phyloP scores from a whole-genome alignment of 495 filamentous ascomycete genomes.

The Annulohypoxylon stygium region DNA sequence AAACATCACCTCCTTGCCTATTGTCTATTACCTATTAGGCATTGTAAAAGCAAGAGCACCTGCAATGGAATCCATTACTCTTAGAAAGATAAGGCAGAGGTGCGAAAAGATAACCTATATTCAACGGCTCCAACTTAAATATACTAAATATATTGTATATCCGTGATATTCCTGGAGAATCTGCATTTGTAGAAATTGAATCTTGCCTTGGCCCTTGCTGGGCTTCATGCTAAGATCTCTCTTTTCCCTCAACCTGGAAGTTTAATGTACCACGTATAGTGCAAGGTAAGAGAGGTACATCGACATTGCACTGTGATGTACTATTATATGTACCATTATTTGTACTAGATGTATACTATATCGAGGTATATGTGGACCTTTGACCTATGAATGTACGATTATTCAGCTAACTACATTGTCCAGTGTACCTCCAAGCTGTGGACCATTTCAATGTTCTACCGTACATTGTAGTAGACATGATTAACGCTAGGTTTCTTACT shows the following conservation, averaged over 20 bases:
- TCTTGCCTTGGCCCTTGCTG: conserved; percentile 18
- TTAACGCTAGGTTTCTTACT: conserved; percentile 19
- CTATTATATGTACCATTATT: not conserved
- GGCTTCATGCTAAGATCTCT: conserved; percentile 16
- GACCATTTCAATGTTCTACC: not conserved
- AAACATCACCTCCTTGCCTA: conserved; percentile 12
- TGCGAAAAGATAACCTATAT: conserved; percentile 7
- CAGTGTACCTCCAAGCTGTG: not conserved
- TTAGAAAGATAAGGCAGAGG: conserved; percentile 8
- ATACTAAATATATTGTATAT: not conserved
- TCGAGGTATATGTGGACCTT: conserved; percentile 1
- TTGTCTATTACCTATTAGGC: conserved; percentile 3
- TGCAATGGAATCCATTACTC: not conserved
- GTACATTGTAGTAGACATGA: not conserved
- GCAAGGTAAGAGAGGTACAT: not conserved
- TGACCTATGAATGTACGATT: not conserved
- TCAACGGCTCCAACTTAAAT: conserved; percentile 11
- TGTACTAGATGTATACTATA: not conserved
- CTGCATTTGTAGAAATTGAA: not conserved
- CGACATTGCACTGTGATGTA: not conserved
- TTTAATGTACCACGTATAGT: conserved; percentile 14
- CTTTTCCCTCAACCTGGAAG: conserved; percentile 9
- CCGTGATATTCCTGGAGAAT: not conserved
- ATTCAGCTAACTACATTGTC: conserved; percentile 6
- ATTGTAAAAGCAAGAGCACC: not conserved